Base-by-base conservation (phyloP, 2,329 filamentous ascomycete species). In the Colletotrichum sp. region DNA sequence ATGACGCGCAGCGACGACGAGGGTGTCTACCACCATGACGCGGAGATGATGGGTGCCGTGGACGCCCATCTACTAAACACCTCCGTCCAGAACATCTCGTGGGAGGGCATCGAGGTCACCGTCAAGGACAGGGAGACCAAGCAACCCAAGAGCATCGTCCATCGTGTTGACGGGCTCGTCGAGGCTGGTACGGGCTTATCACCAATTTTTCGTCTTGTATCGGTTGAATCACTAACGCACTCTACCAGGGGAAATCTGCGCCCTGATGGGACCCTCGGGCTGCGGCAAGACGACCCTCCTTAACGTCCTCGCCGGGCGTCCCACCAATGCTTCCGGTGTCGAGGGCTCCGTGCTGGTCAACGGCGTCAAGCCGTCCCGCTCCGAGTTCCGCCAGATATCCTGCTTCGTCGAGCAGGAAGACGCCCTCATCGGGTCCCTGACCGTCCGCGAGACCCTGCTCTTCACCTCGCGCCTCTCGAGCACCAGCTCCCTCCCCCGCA, bases 321-420 rank as follows among this genome's bases (percentile, higher is more conserved):
- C 77, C 86, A 87, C 88, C 21, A 90, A 90, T 13, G 87, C 90
- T 1, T 89, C 89, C 4, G 88, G 91, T 3, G 88, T 89, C 34
- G 65, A 21, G 28, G 90, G 91, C 18, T 82, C 87, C 5, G 87
- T 92, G 16, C 87, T 90, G 71, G 88, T 95, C 78, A 96, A 97
- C 83, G 94, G 94, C 34, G 82, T 81, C 3, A 80, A 84, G 6
- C 85, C 92, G 5, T 88, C 91, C 2, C 84, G 87, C 9, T 82
- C 87, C 9, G 86, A 87, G 0, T 94, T 96, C 79, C 91, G 92
- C 21, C 88, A 90, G 64, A 88, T 96, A 66, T 94, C 91, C 71
- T 92, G 92, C 63, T 98, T 96, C 81, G 95, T 98, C 26, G 95
- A 98, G 86, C 95, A 98, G 83, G 95, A 98, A 78, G 95, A 98